Evolutionary conservation across 2,329 filamentous ascomycete species (phyloP), one percentile per base, ranked within the genome.

Genomic region (Rutstroemia sp.): DNA sequence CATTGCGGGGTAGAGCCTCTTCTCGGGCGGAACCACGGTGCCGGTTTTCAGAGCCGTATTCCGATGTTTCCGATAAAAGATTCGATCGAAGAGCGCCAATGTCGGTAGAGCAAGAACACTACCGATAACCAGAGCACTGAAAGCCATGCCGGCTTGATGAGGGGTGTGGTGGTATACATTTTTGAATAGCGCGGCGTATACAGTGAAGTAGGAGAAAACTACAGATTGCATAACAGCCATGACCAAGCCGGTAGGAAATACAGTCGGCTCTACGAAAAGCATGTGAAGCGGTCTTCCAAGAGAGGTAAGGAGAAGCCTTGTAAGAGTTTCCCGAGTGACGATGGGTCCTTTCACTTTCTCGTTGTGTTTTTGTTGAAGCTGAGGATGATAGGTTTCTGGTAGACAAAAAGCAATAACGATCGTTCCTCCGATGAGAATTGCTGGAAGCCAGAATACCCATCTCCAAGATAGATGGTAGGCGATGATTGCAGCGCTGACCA

Each of bases 1-100:
- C 78, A 85, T 82, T 10, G 80, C 79, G 1, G 76, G 74, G 57
- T 82, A 79, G 10, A 87, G 70, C 0, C 83, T 72, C 58, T 84
- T 72, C 67, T 86, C 82, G 0, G 82, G 81, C 0, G 74, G 73
- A 9, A 55, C 37, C 4, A 44, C 42, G 4, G 37, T 50, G 2
- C 53, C 53, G 0, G 23, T 23, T 34, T 14, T 21, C 2, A 58
- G 45, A 5, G 52, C 56, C 5, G 44, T 46, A 3, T 9, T 37
- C 23, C 56, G 23, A 23, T 25, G 12, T 30, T 47, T 25, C n/a
- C 47, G 56, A 25, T 55, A 58, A n/a, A 50, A 48, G 1, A 48
- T 2, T 45, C 8, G 46, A 49, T 58, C 56, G 1, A 58, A 54
- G 9, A 56, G 8, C 8, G 18, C 44, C 7, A 58, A 42, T 2